Conservation (phyloP, 78 protist species). For the Pigoraptor vietnamica region DNA sequence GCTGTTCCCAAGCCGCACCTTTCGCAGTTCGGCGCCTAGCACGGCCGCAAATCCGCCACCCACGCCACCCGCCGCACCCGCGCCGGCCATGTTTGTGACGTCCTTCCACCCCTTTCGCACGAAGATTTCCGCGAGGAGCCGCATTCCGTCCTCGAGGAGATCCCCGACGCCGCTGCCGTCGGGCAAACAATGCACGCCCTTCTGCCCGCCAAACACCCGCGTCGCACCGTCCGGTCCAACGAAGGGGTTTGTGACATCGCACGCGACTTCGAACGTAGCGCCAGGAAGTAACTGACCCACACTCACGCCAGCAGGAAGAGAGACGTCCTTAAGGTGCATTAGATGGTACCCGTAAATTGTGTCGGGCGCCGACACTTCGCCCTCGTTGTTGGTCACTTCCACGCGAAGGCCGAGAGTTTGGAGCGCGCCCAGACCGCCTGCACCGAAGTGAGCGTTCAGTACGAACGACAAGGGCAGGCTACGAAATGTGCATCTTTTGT, state of each 20-base stretch:
- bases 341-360: not conserved
- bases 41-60: constrained; percentile 13
- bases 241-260: constrained; percentile 17
- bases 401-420: not conserved
- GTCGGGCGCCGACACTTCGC: not conserved
- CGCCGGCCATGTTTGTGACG: not conserved
- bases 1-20: not conserved
- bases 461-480: not conserved
- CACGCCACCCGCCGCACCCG: constrained; percentile 23
- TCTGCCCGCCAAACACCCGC: not conserved
- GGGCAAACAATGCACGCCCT: not conserved
- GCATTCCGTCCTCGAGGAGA: constrained; percentile 12
- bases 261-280: not conserved
- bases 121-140: not conserved
- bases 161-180: not conserved
- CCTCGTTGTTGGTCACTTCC: not conserved
- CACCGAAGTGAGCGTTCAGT: not conserved
- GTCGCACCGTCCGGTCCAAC: not conserved
- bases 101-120: not conserved
- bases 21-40: not conserved
- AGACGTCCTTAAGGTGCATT: not conserved
- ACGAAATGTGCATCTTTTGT: no score
- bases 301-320: not conserved
- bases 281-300: not conserved
- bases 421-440: constrained; percentile 7